Evolutionary conservation across 371 early-diverging fungal species (phyloP), one percentile per base, ranked within the genome.

Genomic region (Globomyces sp.): DNA sequence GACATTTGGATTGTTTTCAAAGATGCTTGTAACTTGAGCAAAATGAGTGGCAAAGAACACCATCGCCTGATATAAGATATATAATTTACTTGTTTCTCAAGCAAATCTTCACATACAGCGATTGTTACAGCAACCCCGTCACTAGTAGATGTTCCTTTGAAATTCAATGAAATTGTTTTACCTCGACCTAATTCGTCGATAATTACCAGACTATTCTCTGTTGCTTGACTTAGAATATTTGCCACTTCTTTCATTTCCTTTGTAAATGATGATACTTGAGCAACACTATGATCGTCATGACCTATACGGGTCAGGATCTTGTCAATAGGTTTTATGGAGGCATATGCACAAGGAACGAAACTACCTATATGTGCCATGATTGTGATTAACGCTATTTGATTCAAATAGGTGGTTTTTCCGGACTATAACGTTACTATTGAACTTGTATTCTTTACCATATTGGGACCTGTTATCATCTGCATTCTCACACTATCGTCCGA

Each of bases 161-260:
- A 24, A 24, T 0, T 24, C 24, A 24, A 24, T 24, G 24, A 24
- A 24, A 24, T 0, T 24, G 24, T 24, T 24, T 24, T 24, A 82
- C 99, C 98, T 79, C 98, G 76, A 3, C 99, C 99, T 9, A 99
- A 86, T 77, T 99, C 99, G 74, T 99, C 99, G 53, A 99, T 87
- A 40, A 99, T 77, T 1, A 96, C 86, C 24, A 99, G 74, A 53
- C 91, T 89, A 10, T 76, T 68, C 42, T 80, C 72, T 0, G 88
- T 86, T 1, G 88, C 80, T 65, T 87, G 82, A 55, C 91, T 85
- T 48, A 96, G 75, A 51, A 99, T 89, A 64, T 87, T 91, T 0
- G 94, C 86, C 0, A 91, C 85, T 70, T 95, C 95, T 39, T 82
- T 81, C 96, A 97, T 96, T 74, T 98, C 99, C 53, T 39, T 69